These are phyloP conservation scores for Eimeria necatrix DNA, from an alignment of 169 alveolate species.

Conservation along the genomic window DNA sequence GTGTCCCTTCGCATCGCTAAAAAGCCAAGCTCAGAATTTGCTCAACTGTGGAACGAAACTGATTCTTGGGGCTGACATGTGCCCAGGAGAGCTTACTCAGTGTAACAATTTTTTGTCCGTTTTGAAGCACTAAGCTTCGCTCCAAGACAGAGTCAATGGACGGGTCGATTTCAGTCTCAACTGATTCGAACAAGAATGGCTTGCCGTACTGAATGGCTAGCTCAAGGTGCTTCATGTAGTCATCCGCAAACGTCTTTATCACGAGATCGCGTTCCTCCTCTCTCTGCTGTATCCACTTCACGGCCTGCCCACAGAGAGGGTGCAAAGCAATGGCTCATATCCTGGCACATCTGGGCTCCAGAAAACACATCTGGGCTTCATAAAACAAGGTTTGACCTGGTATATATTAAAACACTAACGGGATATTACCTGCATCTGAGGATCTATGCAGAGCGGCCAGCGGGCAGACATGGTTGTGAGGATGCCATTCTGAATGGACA, in stretches of 20 bases:
- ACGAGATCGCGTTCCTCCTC: slow-evolving; percentile 91
- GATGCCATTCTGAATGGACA: slow-evolving; percentile 95
- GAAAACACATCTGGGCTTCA: too few species aligned
- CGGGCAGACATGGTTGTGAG: slow-evolving; percentile 94
- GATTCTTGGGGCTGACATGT: background rate
- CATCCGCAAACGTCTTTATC: slow-evolving; percentile 92
- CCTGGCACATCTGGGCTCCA: too few species aligned
- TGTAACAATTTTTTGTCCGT: slow-evolving; percentile 90
- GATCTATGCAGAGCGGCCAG: slow-evolving; percentile 97
- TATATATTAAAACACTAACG: background rate
- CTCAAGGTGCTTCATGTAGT: slow-evolving; percentile 94
- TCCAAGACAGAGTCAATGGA: slow-evolving; percentile 96
- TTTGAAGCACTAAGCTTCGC: slow-evolving; percentile 89
- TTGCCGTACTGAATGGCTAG: slow-evolving; percentile 94
- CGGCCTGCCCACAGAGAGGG: slow-evolving; percentile 85
- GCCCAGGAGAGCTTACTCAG: slow-evolving; percentile 72
- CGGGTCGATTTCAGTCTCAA: slow-evolving; percentile 97
- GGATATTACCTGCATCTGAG: slow-evolving; percentile 90
- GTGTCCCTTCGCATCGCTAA: background rate
- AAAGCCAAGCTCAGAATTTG: too few species aligned
- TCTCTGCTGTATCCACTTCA: slow-evolving; percentile 92
- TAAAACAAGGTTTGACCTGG: too few species aligned
- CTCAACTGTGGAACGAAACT: too few species aligned
- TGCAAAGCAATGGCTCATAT: background rate
- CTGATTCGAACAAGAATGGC: slow-evolving; percentile 94